Percentiles rank a stretch among this genome's conserved stretches.
These are phyloP conservation scores for Edaphochlamys debaryana DNA, from an alignment of 139 green algal species.

Conservation along the genomic window DNA sequence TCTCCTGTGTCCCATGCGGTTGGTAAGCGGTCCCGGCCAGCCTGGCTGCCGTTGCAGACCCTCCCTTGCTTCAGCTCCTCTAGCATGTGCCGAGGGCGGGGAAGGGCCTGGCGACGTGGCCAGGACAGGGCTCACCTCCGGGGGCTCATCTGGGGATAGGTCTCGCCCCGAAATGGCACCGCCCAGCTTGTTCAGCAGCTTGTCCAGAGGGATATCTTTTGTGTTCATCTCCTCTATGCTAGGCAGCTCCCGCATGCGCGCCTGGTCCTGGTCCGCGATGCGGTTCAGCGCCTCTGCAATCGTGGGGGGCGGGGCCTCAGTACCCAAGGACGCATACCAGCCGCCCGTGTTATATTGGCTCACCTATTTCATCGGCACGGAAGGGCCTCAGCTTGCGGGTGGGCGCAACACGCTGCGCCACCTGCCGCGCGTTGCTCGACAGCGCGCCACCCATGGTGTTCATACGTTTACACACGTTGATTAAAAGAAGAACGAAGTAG, in stretches of 20 bases:
- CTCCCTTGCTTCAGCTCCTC: too few species aligned
- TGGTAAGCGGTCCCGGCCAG: too few species aligned
- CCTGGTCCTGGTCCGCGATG: slow-evolving; percentile 36
- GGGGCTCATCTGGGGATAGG: slow-evolving; percentile 4
- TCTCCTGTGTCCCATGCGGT: too few species aligned
- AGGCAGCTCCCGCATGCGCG: slow-evolving; percentile 33
- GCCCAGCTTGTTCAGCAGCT: slow-evolving; percentile 35
- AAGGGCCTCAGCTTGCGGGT: slow-evolving; percentile 21
- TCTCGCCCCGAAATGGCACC: slow-evolving; percentile 17
- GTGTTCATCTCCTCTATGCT: slow-evolving; percentile 38
- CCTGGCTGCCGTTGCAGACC: too few species aligned
- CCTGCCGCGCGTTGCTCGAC: slow-evolving; percentile 3
- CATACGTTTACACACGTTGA: not conserved
- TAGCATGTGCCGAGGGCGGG: too few species aligned
- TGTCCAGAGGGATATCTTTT: slow-evolving; percentile 35
- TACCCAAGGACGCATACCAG: too few species aligned
- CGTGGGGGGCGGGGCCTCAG: not conserved
- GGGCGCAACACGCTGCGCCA: not conserved
- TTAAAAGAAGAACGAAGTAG: not conserved
- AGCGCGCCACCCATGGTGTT: slow-evolving; percentile 7
- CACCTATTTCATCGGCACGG: slow-evolving; percentile 6
- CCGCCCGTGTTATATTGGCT: not conserved
- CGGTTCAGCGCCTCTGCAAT: slow-evolving; percentile 34
- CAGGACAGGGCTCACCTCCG: not conserved
- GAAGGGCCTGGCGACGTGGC: not conserved